Evolutionary conservation across 75 land plant species (phyloP).

Genomic region (Cupressus sempervirens): DNA sequence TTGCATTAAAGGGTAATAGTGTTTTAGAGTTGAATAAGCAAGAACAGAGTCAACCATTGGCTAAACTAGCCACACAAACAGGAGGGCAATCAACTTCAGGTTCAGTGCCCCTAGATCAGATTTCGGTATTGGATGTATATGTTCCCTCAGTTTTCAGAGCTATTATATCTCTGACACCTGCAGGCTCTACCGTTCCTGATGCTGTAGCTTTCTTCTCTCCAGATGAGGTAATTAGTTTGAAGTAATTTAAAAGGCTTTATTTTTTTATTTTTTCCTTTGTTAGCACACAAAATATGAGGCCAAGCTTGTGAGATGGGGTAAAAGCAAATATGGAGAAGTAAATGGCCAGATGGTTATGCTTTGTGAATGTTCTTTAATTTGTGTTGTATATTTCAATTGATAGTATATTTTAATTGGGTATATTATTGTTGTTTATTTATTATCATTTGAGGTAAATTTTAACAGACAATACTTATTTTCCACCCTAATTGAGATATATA

Average conservation of each 20-base stretch:
- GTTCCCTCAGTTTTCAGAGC: constrained; percentile 83
- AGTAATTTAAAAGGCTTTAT: not conserved
- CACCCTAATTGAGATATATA: not conserved
- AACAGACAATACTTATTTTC: not conserved
- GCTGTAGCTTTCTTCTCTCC: constrained; percentile 89
- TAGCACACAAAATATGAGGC: not conserved
- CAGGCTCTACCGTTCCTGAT: constrained; percentile 81
- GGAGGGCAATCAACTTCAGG: constrained; percentile 28
- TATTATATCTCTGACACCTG: constrained; percentile 76
- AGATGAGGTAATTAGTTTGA: constrained; percentile 67
- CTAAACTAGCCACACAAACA: constrained; percentile 14
- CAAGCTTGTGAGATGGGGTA: not conserved
- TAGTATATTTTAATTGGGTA: not conserved
- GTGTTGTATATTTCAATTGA: not conserved
- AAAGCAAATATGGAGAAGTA: not conserved
- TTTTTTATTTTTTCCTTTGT: not conserved
- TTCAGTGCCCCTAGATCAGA: constrained; percentile 31
- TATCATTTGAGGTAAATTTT: not conserved
- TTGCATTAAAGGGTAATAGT: constrained; percentile 19
- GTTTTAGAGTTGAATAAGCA: constrained; percentile 22
- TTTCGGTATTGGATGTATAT: constrained; percentile 72
- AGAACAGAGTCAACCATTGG: not conserved
- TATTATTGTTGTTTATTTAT: not conserved
- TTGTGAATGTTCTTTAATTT: not conserved
- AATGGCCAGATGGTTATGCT: not conserved